Percentiles rank a stretch among this genome's conserved stretches.
These are phyloP conservation scores for Podospora australis DNA, from an alignment of 495 filamentous ascomycete species.

Conservation along the genomic window DNA sequence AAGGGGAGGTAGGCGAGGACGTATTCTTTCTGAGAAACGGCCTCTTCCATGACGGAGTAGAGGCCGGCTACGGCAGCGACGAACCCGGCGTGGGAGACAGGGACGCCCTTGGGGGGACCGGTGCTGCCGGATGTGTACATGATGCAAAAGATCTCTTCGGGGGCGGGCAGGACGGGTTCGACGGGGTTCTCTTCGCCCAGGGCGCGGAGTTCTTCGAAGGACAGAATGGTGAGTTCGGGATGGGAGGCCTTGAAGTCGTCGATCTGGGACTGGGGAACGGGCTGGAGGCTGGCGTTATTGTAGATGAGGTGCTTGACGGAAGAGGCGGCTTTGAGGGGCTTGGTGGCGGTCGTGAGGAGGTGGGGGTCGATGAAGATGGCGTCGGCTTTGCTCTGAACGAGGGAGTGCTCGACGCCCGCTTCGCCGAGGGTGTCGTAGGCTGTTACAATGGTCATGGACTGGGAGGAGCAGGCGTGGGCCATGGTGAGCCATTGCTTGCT, in stretches of 20 bases:
- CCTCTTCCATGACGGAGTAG: constrained; percentile 34
- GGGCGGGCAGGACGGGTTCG: constrained; percentile 56
- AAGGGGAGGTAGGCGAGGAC: constrained; percentile 80
- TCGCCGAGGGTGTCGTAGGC: constrained; percentile 73
- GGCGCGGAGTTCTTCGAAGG: constrained; percentile 37
- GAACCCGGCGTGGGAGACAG: constrained; percentile 69
- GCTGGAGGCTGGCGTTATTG: constrained; percentile 34
- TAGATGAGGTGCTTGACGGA: constrained; percentile 41
- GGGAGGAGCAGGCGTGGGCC: constrained; percentile 70
- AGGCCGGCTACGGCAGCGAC: constrained; percentile 55
- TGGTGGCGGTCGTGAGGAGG: constrained; percentile 43
- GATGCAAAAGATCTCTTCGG: constrained; percentile 74
- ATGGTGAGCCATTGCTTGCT: constrained; percentile 45
- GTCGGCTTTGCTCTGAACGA: constrained; percentile 52
- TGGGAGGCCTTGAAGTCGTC: constrained; percentile 37
- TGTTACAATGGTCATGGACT: constrained; percentile 91
- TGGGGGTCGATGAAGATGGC: constrained; percentile 58
- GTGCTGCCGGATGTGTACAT: constrained; percentile 96
- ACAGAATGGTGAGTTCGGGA: constrained; percentile 33
- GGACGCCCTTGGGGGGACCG: constrained; percentile 82
- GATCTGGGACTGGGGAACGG: constrained; percentile 35
- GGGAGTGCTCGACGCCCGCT: constrained; percentile 54
- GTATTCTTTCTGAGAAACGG: constrained; percentile 50
- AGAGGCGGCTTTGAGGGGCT: constrained; percentile 36
- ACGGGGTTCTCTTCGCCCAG: constrained; percentile 62